These are phyloP conservation scores for Dioscorea cayenensis DNA, from an alignment of 116 monocot genomes.

Conservation along the genomic window DNA sequence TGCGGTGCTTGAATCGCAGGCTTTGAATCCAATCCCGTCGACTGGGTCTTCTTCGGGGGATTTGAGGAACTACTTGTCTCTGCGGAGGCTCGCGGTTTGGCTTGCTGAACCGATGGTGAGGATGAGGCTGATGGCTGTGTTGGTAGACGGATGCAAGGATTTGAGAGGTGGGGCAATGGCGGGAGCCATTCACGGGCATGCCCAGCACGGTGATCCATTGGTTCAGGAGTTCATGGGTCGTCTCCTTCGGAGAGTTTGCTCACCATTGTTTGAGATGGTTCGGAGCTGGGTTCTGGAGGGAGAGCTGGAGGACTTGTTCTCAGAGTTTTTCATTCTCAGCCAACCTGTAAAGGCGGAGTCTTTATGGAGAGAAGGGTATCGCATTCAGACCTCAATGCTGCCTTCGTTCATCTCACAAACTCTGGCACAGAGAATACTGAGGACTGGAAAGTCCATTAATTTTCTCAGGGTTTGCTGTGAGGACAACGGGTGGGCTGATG, in stretches of 20 bases:
- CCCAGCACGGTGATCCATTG: constrained; percentile 82
- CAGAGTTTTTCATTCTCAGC: constrained; percentile 78
- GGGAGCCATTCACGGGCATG: constrained; percentile 73
- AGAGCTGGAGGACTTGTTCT: constrained; percentile 82
- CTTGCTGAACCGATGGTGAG: constrained; percentile 83
- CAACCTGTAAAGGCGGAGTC: constrained; percentile 85
- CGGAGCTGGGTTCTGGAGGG: constrained; percentile 91
- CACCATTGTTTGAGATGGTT: constrained; percentile 95
- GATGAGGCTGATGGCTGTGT: constrained; percentile 90
- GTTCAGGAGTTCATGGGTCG: constrained; percentile 90
- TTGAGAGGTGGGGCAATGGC: constrained; percentile 96
- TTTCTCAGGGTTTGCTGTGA: constrained; percentile 97
- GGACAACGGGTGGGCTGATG: constrained; percentile 84
- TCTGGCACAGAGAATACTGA: constrained; percentile 77
- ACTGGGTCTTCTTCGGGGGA: constrained; percentile 26
- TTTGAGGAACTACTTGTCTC: constrained; percentile 59
- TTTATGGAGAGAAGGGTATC: constrained; percentile 91
- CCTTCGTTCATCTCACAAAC: constrained; percentile 86
- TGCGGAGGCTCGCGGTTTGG: constrained; percentile 83
- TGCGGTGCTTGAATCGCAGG: constrained; percentile 77
- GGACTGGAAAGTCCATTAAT: constrained; percentile 97
- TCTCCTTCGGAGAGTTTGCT: constrained; percentile 73
- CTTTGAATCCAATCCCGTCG: constrained; percentile 56
- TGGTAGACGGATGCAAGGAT: constrained; percentile 62
- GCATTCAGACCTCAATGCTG: constrained; percentile 78